A percentile compares a stretch with the other conserved stretches of the same genome.
These are phyloP conservation scores for Cymbopogon flexuosus DNA, from an alignment of 202 grass and related monocot species.

Conservation along the genomic window DNA sequence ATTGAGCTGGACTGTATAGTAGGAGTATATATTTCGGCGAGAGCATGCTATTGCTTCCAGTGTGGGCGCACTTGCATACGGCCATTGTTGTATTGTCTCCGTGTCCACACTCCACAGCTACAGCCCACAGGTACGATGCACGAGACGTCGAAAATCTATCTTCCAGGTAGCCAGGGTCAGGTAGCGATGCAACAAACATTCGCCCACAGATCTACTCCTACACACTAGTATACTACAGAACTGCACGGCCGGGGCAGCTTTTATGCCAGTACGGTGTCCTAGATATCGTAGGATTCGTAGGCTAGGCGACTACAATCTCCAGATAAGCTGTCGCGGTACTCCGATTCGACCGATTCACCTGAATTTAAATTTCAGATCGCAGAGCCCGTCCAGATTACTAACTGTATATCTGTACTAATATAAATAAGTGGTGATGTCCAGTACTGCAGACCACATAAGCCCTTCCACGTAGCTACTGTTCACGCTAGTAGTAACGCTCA, in stretches of 20 bases:
- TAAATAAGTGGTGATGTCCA: no score
- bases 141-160: no score
- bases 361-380: background rate
- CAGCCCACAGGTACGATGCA: no score
- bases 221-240: no score
- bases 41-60: background rate
- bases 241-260: background rate
- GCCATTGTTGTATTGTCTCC: background rate
- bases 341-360: background rate
- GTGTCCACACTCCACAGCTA: no score
- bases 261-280: no score
- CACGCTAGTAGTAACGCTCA: constrained; percentile 17
- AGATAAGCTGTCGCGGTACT: background rate
- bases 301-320: background rate
- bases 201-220: background rate
- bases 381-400: no score
- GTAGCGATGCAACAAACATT: background rate
- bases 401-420: no score
- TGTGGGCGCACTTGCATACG: background rate
- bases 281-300: background rate
- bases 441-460: no score
- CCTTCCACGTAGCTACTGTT: background rate
- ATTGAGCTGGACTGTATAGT: background rate
- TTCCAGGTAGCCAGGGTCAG: background rate
- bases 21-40: background rate